phyloP scores from a whole-genome alignment of 495 filamentous ascomycete genomes.

The Trichoderma virens region DNA sequence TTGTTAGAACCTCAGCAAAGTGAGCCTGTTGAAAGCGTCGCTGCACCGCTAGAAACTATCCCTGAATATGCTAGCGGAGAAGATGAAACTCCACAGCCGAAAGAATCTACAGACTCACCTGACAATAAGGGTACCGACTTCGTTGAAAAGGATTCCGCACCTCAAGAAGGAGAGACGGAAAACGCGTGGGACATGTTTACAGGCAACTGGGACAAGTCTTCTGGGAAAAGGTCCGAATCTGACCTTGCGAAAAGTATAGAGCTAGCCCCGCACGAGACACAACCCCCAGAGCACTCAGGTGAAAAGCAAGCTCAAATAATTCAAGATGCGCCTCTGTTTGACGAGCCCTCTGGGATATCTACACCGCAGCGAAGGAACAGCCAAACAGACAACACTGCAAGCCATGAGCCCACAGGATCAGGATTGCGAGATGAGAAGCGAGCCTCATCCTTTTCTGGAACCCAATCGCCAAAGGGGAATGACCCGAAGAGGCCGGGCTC shows the following conservation, averaged over 20 bases:
- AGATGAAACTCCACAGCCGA: constrained; percentile 3
- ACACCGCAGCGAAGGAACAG: neutral
- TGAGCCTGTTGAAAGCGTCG: neutral
- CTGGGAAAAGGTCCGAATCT: neutral
- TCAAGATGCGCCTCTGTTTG: neutral
- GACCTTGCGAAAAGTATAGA: neutral
- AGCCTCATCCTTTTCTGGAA: neutral
- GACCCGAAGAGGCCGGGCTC: neutral
- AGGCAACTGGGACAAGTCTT: neutral
- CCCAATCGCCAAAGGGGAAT: neutral
- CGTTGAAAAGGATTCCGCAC: neutral
- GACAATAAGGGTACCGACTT: neutral
- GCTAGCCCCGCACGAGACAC: neutral
- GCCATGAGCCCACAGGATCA: neutral
- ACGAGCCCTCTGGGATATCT: neutral
- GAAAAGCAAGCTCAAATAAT: neutral
- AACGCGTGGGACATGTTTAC: neutral
- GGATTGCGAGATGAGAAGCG: neutral
- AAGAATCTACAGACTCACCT: neutral
- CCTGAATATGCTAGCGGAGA: neutral
- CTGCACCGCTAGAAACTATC: neutral
- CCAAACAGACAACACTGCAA: neutral
- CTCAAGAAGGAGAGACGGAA: neutral
- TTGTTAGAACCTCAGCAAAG: neutral
- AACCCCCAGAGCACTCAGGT: neutral